Conservation (phyloP, 139 green algal species). For the Chlorella sp. region DNA sequence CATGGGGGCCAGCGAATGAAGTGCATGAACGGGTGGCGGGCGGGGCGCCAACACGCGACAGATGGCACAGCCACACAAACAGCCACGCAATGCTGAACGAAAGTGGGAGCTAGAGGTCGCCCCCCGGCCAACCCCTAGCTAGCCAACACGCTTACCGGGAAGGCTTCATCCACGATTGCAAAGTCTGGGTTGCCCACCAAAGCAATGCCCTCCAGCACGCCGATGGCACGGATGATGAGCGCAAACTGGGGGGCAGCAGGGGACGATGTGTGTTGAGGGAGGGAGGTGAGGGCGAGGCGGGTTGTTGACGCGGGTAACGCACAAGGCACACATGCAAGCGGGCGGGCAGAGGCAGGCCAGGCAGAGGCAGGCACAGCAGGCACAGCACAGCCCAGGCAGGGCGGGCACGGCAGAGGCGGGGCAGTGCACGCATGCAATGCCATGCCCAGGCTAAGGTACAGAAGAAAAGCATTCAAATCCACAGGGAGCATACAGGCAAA, state of each 20-base stretch:
- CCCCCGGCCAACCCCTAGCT: background rate
- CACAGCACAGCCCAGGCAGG: no score
- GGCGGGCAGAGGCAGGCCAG: no score
- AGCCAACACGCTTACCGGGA: constrained; percentile 57
- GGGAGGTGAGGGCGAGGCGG: background rate
- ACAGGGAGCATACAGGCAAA: no score
- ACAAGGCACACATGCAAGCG: no score
- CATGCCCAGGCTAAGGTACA: background rate
- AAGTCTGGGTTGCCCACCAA: constrained; percentile 84
- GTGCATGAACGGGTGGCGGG: background rate
- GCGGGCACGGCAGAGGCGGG: background rate
- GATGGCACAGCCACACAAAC: no score
- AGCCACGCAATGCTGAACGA: no score
- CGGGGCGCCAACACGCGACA: no score
- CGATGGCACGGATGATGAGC: constrained; percentile 93
- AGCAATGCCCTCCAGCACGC: constrained; percentile 88
- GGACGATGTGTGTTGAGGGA: background rate
- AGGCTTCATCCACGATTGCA: constrained; percentile 96
- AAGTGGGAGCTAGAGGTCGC: no score
- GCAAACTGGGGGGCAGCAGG: constrained; percentile 68
- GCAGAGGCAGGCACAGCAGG: no score
- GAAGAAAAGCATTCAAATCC: no score
- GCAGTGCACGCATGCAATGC: background rate
- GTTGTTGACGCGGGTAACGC: no score
- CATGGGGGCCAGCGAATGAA: no score